Evolutionary conservation across 2,329 filamentous ascomycete species (phyloP), one percentile per base, ranked within the genome.

Genomic region (Proliferodiscus dingleyae): DNA sequence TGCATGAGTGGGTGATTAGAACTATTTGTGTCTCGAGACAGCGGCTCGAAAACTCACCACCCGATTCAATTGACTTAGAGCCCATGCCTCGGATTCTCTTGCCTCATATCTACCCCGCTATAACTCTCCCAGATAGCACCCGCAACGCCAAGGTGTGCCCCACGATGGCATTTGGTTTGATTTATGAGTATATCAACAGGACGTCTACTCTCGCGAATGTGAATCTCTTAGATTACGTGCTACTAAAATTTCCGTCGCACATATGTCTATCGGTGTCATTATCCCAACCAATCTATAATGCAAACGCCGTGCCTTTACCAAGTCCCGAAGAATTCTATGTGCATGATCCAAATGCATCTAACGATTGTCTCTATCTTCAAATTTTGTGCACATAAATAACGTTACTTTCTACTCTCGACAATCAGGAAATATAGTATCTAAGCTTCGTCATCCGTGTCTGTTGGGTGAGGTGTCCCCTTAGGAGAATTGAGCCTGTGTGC

Each of bases 401-500:
- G 37, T 18, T 48, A 40, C 34, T 37, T 42, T 28, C 36, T 36
- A 29, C 37, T 41, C 18, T 15, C 21, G 32, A 15, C 4, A 19
- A 30, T 22, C 24, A 40, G 11, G 28, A 13, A 21, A 41, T 37
- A 13, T 21, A 22, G 23, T 32, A 33, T 50, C 37, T 57, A 60
- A 9, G 51, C 49, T 39, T 64, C 61, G 18, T 61, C 61, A 42
- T 63, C 61, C 5, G 60, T 61, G 46, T 64, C 58, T 44, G 53
- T 46, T 18, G 57, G 59, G 28, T 60, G 57, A 26, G 61, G 61
- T 24, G 61, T 64, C n/a, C 60, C 61, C 45, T 63, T 63, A 18
- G 61, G 59, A 37, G 59, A 61, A 47, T 59, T 62, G 41, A 62
- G 58, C 61, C 60, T 56, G 34, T 10, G 10, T n/a, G 11, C n/a